Evolutionary conservation across 2,329 filamentous ascomycete species (phyloP).

Genomic region (Botryotinia calthae): DNA sequence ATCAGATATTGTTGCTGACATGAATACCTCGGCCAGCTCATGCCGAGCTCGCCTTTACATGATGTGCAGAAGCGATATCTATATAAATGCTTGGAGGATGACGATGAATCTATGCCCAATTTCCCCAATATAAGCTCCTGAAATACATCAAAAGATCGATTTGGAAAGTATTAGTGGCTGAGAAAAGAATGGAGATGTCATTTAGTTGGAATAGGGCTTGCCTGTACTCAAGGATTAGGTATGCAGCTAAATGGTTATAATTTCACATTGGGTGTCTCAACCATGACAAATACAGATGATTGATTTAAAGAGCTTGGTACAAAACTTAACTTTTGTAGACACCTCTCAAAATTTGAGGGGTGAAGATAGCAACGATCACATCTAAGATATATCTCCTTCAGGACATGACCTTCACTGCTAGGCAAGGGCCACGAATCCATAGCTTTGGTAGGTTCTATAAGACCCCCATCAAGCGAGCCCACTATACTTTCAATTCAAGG

Average conservation of each 20-base stretch:
- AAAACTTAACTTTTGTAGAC: background rate
- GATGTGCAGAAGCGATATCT: background rate
- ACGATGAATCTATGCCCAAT: background rate
- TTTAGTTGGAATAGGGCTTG: background rate
- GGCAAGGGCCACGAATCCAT: background rate
- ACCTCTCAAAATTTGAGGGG: background rate
- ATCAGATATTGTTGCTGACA: background rate
- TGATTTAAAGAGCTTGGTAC: background rate
- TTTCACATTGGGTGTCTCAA: background rate
- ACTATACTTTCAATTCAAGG: background rate
- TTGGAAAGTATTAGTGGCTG: background rate
- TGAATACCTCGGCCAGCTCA: background rate
- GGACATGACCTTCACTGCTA: background rate
- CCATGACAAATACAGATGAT: background rate
- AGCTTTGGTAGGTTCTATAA: background rate
- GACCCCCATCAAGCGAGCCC: background rate
- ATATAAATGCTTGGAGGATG: background rate
- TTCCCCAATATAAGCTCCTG: too few species aligned
- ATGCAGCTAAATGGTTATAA: background rate
- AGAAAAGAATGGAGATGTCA: background rate
- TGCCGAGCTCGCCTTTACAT: background rate
- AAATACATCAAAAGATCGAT: background rate
- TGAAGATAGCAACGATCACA: background rate
- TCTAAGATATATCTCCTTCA: background rate
- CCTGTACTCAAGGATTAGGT: background rate